These are phyloP conservation scores for Vitis hybrid DNA, from an alignment of 177 flowering plant species.

Conservation along the genomic window DNA sequence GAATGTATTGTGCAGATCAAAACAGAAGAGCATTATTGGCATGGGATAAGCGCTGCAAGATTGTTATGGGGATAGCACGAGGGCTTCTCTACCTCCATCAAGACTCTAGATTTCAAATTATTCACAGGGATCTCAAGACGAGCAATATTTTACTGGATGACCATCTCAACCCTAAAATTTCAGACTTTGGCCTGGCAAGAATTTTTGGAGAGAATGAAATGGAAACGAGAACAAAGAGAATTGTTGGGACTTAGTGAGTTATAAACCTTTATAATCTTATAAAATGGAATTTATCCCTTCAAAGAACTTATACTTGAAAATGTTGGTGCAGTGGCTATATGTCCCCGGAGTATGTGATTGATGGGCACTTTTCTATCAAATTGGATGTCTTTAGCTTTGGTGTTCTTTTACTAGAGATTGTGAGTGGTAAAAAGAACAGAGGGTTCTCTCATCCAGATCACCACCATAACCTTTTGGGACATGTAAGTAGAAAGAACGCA, in stretches of 20 bases:
- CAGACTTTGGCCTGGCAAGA: slow-evolving; percentile 2
- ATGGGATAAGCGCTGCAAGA: slow-evolving; percentile 21
- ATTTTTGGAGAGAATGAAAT: slow-evolving; percentile 17
- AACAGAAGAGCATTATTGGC: slow-evolving; percentile 1
- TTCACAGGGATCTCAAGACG: neutral
- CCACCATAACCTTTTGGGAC: slow-evolving; percentile 14
- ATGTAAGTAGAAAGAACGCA: slow-evolving; percentile 3
- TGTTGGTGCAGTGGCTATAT: neutral
- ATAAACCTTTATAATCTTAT: neutral
- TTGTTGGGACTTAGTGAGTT: slow-evolving; percentile 56
- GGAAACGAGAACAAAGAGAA: slow-evolving; percentile 35
- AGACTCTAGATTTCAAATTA: slow-evolving; percentile 24
- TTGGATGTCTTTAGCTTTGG: slow-evolving; percentile 16
- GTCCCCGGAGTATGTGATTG: too few relatives aligned
- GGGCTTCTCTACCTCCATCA: slow-evolving; percentile 29
- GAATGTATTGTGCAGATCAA: slow-evolving; percentile 1
- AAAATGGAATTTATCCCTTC: too few relatives aligned
- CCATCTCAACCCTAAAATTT: slow-evolving; percentile 7
- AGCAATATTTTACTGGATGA: too few relatives aligned
- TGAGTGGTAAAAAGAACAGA: slow-evolving; percentile 4
- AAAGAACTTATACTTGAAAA: neutral
- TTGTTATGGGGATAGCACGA: slow-evolving; percentile 23
- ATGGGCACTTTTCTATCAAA: slow-evolving; percentile 5
- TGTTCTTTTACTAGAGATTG: slow-evolving; percentile 8
- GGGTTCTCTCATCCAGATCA: slow-evolving; percentile 2